A percentile compares a stretch with the other conserved stretches of the same genome.
Evolutionary conservation across 805 yeast genomes (phyloP).

Genomic region (Wickerhamomyces mucosus): DNA sequence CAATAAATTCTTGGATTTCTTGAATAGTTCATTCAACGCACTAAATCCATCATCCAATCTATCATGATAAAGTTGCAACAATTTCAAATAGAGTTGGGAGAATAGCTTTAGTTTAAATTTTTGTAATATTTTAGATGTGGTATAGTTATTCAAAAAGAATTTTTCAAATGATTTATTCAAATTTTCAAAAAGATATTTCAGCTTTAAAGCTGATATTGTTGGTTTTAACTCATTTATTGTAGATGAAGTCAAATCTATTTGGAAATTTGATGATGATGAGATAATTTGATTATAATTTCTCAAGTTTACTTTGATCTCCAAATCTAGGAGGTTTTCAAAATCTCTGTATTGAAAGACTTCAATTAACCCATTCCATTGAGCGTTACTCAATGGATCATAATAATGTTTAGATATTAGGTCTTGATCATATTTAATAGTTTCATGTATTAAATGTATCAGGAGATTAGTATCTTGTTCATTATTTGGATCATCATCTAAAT

Average conservation of each 20-base stretch:
- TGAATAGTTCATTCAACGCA: conserved; percentile 18
- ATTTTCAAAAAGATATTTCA: conserved; percentile 34
- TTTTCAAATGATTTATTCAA: conserved; percentile 30
- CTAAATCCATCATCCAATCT: conserved; percentile 21
- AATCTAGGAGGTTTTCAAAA: conserved; percentile 37
- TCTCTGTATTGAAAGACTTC: conserved; percentile 14
- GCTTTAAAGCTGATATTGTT: conserved; percentile 33
- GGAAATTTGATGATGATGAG: conserved; percentile 30
- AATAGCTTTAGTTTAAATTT: conserved; percentile 38
- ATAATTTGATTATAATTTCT: conserved; percentile 36
- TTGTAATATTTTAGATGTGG: conserved; percentile 28
- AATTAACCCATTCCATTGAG: conserved; percentile 23
- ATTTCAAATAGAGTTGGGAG: conserved; percentile 32
- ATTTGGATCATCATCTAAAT: conserved; percentile 14
- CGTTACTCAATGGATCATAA: conserved; percentile 26
- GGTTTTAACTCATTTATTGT: conserved; percentile 22
- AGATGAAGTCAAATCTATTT: conserved; percentile 35
- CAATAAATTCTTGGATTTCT: conserved; percentile 8
- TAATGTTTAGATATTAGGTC: conserved; percentile 28
- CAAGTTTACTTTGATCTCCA: conserved; percentile 36
- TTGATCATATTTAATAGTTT: conserved; percentile 30
- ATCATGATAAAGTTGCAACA: conserved; percentile 30
- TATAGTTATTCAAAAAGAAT: conserved; percentile 16
- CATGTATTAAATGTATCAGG: conserved; percentile 27
- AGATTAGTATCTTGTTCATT: conserved; percentile 10